Conservation (phyloP, 2,329 filamentous ascomycete species). For the Xylariomycetidae sp. region DNA sequence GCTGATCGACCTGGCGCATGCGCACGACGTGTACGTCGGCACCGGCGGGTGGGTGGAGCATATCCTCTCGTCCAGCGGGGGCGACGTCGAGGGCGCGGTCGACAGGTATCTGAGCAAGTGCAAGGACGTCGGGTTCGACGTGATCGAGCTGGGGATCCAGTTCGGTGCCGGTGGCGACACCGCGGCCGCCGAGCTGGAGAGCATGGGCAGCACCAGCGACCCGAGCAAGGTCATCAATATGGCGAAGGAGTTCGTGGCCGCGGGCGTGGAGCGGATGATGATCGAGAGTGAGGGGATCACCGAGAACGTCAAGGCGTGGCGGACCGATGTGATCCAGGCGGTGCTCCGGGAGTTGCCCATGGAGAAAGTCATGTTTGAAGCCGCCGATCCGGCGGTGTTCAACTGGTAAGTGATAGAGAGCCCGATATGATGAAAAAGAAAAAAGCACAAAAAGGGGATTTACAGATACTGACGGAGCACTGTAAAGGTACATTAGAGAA, state of each 20-base stretch:
- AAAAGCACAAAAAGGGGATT: not conserved
- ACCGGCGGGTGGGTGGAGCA: conserved; percentile 53
- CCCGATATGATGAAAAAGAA: too few relatives aligned
- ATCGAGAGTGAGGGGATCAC: conserved; percentile 57
- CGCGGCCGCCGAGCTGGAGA: conserved; percentile 38
- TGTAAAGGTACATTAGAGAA: conserved; percentile 35
- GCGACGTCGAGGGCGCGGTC: conserved; percentile 36
- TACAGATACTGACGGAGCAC: not conserved
- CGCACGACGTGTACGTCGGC: conserved; percentile 47
- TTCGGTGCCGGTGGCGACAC: conserved; percentile 54
- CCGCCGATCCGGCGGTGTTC: conserved; percentile 50
- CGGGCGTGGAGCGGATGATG: conserved; percentile 52
- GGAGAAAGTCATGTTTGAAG: conserved; percentile 55
- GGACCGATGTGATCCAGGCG: conserved; percentile 49
- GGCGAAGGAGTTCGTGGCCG: conserved; percentile 44
- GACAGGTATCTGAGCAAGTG: conserved; percentile 47
- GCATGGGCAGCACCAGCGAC: conserved; percentile 44
- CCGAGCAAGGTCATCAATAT: conserved; percentile 44
- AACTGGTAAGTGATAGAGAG: conserved; percentile 43
- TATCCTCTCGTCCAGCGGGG: conserved; percentile 35
- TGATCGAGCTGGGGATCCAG: conserved; percentile 51
- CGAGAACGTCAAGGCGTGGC: conserved; percentile 49
- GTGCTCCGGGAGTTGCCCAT: conserved; percentile 46
- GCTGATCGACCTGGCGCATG: conserved; percentile 44
- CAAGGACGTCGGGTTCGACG: conserved; percentile 49